phyloP scores from a whole-genome alignment of 768 basidiomycete genomes.

The Phylloporus sp. region DNA sequence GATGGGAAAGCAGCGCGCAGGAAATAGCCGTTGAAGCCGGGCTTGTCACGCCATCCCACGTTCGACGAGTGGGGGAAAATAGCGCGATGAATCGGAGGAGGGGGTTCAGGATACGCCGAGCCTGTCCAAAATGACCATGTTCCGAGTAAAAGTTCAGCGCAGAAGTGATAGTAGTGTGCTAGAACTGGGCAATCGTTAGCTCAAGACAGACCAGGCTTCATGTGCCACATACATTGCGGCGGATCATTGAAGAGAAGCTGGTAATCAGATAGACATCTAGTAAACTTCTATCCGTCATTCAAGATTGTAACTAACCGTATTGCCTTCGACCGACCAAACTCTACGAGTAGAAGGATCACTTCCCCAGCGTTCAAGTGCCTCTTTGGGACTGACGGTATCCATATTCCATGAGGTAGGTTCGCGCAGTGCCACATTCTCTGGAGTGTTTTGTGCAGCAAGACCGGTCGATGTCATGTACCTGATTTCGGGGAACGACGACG shows the following conservation, averaged over 20 bases:
- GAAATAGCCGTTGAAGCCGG: constrained; percentile 74
- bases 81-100: constrained; percentile 58
- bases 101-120: constrained; percentile 32
- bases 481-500: constrained; percentile 41
- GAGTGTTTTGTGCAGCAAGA: constrained; percentile 49
- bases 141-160: constrained; percentile 76
- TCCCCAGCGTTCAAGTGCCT: constrained; percentile 64
- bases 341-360: constrained; percentile 39
- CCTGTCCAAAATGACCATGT: constrained; percentile 71
- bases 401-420: constrained; percentile 65
- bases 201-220: not conserved
- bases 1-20: constrained; percentile 71
- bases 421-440: constrained; percentile 60
- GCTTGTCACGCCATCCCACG: constrained; percentile 68
- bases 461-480: constrained; percentile 65
- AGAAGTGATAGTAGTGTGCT: constrained; percentile 85
- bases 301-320: constrained; percentile 48
- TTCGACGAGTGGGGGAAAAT: constrained; percentile 64
- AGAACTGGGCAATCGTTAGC: constrained; percentile 41
- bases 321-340: constrained; percentile 65
- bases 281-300: not conserved
- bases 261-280: constrained; percentile 2
- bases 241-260: constrained; percentile 67
- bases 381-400: constrained; percentile 51
- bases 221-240: constrained; percentile 42